Conservation (phyloP, 768 basidiomycete genomes). For the Russula ochroleuca region DNA sequence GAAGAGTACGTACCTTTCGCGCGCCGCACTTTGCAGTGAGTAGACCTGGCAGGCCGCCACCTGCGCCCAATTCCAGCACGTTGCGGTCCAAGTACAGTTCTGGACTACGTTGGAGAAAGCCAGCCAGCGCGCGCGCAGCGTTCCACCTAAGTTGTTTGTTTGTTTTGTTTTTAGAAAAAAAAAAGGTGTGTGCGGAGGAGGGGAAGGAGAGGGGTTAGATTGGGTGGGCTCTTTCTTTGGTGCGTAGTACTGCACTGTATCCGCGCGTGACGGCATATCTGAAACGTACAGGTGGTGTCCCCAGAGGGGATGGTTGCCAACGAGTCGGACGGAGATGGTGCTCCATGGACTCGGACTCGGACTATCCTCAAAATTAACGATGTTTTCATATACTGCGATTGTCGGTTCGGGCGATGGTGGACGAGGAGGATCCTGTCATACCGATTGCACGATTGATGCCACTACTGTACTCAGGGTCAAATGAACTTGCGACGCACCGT, state of each 20-base stretch:
- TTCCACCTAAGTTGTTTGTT: constrained; percentile 84
- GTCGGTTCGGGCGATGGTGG: constrained; percentile 68
- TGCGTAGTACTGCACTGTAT: too few species aligned
- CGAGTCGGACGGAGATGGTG: constrained; percentile 57
- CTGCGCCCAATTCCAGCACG: constrained; percentile 90
- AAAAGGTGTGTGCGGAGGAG: too few species aligned
- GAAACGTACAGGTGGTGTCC: constrained; percentile 74
- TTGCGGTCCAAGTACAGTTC: constrained; percentile 42
- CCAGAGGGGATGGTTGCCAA: constrained; percentile 80
- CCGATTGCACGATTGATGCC: too few species aligned
- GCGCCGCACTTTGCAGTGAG: constrained; percentile 71
- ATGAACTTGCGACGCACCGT: constrained; percentile 36
- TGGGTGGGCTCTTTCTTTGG: too few species aligned
- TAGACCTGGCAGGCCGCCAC: constrained; percentile 84
- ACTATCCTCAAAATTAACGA: neutral
- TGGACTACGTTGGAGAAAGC: constrained; percentile 56
- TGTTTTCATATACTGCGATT: constrained; percentile 40
- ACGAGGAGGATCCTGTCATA: constrained; percentile 53
- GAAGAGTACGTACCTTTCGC: constrained; percentile 52
- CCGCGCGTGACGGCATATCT: too few species aligned
- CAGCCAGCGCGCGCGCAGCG: constrained; percentile 66
- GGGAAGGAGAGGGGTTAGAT: too few species aligned
- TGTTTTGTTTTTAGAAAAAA: too few species aligned
- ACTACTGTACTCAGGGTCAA: too few species aligned
- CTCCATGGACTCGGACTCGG: constrained; percentile 27